These are phyloP conservation scores for Aspergillus aculeatinus DNA, from an alignment of 2,329 filamentous ascomycete species.

Conservation along the genomic window DNA sequence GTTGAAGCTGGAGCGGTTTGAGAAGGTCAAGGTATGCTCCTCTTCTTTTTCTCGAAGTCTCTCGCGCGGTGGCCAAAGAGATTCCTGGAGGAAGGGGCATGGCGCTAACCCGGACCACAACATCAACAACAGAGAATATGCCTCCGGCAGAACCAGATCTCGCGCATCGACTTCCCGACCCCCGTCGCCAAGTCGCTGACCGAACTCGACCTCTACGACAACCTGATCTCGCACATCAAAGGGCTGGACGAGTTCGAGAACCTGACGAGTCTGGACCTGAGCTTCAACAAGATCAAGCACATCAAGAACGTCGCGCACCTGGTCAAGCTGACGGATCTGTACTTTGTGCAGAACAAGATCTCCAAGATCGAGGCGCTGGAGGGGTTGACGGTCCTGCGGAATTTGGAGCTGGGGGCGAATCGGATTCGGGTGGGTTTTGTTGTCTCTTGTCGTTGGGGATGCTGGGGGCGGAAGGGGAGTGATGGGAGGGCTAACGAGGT, in stretches of 20 bases:
- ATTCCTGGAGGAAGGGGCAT: too few relatives aligned
- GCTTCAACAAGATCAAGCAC: constrained; percentile 99
- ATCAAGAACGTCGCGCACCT: constrained; percentile 86
- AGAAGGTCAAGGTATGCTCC: constrained; percentile 58
- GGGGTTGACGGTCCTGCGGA: constrained; percentile 69
- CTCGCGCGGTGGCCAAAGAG: too few relatives aligned
- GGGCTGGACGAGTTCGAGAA: constrained; percentile 75
- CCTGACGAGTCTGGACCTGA: constrained; percentile 80
- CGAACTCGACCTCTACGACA: constrained; percentile 96
- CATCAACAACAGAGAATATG: constrained; percentile 62
- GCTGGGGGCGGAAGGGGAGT: background rate
- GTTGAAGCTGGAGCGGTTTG: constrained; percentile 81
- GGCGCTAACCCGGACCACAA: too few relatives aligned
- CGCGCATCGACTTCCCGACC: constrained; percentile 72
- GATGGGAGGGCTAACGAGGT: constrained; percentile 5
- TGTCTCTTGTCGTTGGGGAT: too few relatives aligned
- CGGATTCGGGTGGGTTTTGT: constrained; percentile 63
- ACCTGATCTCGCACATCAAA: constrained; percentile 82
- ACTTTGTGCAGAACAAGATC: constrained; percentile 94
- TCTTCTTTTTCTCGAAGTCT: too few relatives aligned
- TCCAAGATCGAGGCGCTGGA: constrained; percentile 80
- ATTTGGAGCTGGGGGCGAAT: constrained; percentile 90
- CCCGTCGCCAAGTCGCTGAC: constrained; percentile 64
- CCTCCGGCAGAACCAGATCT: constrained; percentile 88
- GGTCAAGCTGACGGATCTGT: constrained; percentile 75